Evolutionary conservation across 495 filamentous ascomycete species (phyloP), one percentile per base, ranked within the genome.

Genomic region (Talaromyces wortmannii): DNA sequence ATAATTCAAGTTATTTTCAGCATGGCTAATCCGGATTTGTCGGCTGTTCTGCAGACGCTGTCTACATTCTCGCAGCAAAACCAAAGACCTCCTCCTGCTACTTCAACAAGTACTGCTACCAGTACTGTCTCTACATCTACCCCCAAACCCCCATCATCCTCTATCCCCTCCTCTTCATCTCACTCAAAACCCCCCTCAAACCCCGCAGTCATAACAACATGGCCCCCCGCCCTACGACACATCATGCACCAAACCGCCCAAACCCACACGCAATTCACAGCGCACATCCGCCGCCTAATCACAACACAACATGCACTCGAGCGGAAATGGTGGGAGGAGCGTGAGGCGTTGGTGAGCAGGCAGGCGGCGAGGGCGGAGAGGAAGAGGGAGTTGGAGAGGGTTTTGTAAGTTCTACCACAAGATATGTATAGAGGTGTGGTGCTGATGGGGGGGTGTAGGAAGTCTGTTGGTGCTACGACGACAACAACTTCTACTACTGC

Each of bases 221-320:
- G 84, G 83, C 77, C 78, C 15, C 61, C 76, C 12, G 87, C 82
- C 8, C 67, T 88, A 12, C 75, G 76, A 55, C 79, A 83, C 71
- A 74, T 89, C 6, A 87, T 78, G 69, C 78, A 76, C 55, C 78
- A 78, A 7, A 71, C 85, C 3, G 67, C 70, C 29, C 73, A 76
- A 48, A 80, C 80, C 61, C 76, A 81, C 56, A 45, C 12, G 5
- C 61, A 61, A 42, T 67, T 69, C 36, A 64, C 69, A 40, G 63
- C 57, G 5, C 68, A 68, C 6, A 74, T 77, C 48, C 64, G 67
- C 17, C 69, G 83, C 61, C 71, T 90, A 57, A 86, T 88, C 53
- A 76, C 72, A 46, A 75, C 79, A 29, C 86, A 89, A 58, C 79
- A 84, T 56, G 71, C 73, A 30, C 81, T 88, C 63, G 85, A 88